Conservation (phyloP, 768 basidiomycete genomes). For the Suillus paluster region DNA sequence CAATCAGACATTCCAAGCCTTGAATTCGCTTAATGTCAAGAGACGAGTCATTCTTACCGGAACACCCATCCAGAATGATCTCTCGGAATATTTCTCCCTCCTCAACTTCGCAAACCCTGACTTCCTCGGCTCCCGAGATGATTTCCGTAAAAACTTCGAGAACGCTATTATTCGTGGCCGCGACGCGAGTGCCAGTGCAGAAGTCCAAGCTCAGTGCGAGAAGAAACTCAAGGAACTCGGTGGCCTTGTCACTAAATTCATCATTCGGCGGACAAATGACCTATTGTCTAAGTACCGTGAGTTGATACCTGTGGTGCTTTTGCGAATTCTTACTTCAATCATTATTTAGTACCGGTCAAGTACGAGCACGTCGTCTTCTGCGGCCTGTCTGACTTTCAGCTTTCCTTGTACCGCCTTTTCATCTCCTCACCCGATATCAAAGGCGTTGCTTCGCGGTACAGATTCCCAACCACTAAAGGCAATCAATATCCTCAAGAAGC, state of each 20-base stretch:
- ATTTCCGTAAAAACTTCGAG: conserved; percentile 96
- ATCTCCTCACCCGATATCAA: conserved; percentile 93
- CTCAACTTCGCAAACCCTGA: conserved; percentile 94
- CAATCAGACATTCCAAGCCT: conserved; percentile 83
- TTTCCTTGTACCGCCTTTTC: conserved; percentile 85
- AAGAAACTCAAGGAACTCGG: conserved; percentile 92
- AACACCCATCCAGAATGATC: conserved; percentile 94
- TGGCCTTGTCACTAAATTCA: conserved; percentile 87
- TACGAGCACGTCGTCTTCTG: conserved; percentile 99
- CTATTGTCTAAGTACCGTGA: conserved; percentile 91
- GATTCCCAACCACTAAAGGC: conserved; percentile 96
- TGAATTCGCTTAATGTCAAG: conserved; percentile 82
- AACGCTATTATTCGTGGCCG: conserved; percentile 88
- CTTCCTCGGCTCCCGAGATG: conserved; percentile 83
- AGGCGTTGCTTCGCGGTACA: conserved; percentile 82
- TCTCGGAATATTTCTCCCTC: conserved; percentile 93
- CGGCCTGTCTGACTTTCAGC: conserved; percentile 79
- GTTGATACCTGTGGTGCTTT: conserved; percentile 35
- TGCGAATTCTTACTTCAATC: conserved; percentile 13
- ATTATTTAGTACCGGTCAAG: conserved; percentile 87
- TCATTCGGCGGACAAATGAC: conserved; percentile 94
- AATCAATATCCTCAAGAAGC: conserved; percentile 92
- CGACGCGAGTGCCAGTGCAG: conserved; percentile 83
- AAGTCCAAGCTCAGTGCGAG: conserved; percentile 79
- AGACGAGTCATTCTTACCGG: conserved; percentile 94